Percentiles rank a stretch among this genome's conserved stretches.
Evolutionary conservation across 768 basidiomycete species (phyloP).

Genomic region (Boletus tomentosulus): DNA sequence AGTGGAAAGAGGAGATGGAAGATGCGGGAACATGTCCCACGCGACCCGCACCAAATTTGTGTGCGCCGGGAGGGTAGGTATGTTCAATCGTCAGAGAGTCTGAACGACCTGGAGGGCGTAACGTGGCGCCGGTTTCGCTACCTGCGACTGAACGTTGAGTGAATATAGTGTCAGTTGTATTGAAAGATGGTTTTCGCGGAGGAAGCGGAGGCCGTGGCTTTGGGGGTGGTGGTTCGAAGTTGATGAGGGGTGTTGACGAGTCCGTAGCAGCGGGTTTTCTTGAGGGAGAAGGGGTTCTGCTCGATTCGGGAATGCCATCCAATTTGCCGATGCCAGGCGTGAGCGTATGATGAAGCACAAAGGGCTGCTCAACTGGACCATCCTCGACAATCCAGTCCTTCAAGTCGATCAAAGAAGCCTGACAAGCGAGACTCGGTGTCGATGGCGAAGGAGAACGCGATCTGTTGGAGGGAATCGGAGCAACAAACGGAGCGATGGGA

Average conservation of each 20-base stretch:
- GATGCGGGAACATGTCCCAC: constrained; percentile 56
- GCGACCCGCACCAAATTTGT: constrained; percentile 31
- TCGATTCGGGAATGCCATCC: constrained; percentile 19
- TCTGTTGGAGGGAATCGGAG: constrained; percentile 18
- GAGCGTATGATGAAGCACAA: constrained; percentile 10
- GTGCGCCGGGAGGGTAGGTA: constrained; percentile 47
- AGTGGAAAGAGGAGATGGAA: constrained; percentile 80
- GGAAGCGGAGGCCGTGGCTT: constrained; percentile 57
- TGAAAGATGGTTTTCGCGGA: constrained; percentile 58
- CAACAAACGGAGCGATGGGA: constrained; percentile 39
- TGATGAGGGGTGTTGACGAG: constrained; percentile 46
- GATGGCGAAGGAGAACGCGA: constrained; percentile 47
- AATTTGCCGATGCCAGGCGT: constrained; percentile 6
- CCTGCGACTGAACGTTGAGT: constrained; percentile 21
- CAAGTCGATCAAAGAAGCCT: constrained; percentile 65
- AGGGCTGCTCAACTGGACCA: constrained; percentile 35
- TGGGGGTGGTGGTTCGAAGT: constrained; percentile 50
- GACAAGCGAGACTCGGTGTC: constrained; percentile 37
- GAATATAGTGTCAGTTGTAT: constrained; percentile 41
- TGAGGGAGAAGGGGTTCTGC: constrained; percentile 23
- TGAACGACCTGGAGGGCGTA: constrained; percentile 32
- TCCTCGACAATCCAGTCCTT: constrained; percentile 73
- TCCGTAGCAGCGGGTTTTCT: constrained; percentile 8
- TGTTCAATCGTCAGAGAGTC: constrained; percentile 57
- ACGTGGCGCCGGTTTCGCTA: constrained; percentile 16